Percentiles rank a stretch among this genome's conserved stretches.
phyloP scores from a whole-genome alignment of 169 alveolate species.

The Besnoitia besnoiti region DNA sequence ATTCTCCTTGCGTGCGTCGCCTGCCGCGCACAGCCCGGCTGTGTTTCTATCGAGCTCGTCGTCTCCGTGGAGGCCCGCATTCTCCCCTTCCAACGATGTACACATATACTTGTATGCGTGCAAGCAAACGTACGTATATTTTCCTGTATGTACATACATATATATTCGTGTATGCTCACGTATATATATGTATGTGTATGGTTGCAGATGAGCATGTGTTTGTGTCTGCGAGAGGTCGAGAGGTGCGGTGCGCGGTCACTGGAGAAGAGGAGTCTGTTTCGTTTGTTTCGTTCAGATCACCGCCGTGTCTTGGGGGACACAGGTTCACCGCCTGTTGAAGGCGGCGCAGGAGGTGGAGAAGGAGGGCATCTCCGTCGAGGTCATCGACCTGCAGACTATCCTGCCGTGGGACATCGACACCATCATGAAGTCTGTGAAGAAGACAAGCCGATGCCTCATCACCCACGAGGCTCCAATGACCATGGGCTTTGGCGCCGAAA shows the following conservation, averaged over 20 bases:
- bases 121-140: too few species aligned
- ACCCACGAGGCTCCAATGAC: slow-evolving; percentile 95
- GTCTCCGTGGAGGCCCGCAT: background rate
- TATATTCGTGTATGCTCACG: too few species aligned
- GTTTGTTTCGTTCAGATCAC: slow-evolving; percentile 74
- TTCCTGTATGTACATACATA: too few species aligned
- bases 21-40: background rate
- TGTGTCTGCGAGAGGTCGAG: too few species aligned
- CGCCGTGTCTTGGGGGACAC: slow-evolving; percentile 88
- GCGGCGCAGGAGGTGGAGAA: slow-evolving; percentile 92
- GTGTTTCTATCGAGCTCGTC: background rate
- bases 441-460: slow-evolving; percentile 92
- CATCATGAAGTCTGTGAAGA: slow-evolving; percentile 89
- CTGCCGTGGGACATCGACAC: slow-evolving; percentile 96
- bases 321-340: slow-evolving; percentile 81
- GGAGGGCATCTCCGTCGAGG: slow-evolving; percentile 90
- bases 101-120: too few species aligned
- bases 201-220: too few species aligned
- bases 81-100: background rate
- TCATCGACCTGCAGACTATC: slow-evolving; percentile 95
- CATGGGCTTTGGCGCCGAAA: slow-evolving; percentile 93
- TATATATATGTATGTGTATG: too few species aligned
- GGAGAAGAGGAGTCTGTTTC: background rate
- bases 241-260: background rate
- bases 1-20: background rate